These are phyloP conservation scores for Ceratocystis harringtonii DNA, from an alignment of 2,329 filamentous ascomycete species.

Conservation along the genomic window DNA sequence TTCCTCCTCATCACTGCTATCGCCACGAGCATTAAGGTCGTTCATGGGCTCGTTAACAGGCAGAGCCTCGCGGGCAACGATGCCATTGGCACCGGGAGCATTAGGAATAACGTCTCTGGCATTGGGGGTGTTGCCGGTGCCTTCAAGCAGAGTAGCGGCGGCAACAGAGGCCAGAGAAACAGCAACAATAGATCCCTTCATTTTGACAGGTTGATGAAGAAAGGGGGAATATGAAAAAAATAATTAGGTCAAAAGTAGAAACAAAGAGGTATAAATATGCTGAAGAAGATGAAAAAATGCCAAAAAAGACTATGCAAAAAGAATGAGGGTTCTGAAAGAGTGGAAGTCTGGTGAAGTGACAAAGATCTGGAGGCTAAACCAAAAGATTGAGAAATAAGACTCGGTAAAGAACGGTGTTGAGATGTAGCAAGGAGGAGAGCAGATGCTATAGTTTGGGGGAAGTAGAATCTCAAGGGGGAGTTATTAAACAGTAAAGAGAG, in stretches of 20 bases:
- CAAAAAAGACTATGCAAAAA: slow-evolving; percentile 5
- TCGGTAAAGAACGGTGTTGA: slow-evolving; percentile 14
- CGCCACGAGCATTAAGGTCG: not conserved
- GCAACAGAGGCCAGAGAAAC: slow-evolving; percentile 17
- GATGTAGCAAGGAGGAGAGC: not conserved
- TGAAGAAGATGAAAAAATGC: not conserved
- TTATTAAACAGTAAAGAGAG: slow-evolving; percentile 7
- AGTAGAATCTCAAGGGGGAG: slow-evolving; percentile 1
- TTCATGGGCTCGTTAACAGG: not conserved
- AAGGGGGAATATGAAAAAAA: not conserved
- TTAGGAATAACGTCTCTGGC: not conserved
- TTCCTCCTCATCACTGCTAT: not conserved
- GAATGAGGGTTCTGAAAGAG: slow-evolving; percentile 9
- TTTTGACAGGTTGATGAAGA: not conserved
- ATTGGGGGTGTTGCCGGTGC: not conserved
- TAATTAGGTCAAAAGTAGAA: slow-evolving; percentile 7
- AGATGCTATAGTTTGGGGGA: not conserved
- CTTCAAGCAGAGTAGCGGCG: slow-evolving; percentile 11
- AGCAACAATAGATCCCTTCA: slow-evolving; percentile 17
- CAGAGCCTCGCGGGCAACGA: slow-evolving; percentile 6
- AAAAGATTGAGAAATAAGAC: slow-evolving; percentile 9
- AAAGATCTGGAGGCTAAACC: not conserved
- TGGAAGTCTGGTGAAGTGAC: slow-evolving; percentile 9
- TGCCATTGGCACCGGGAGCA: not conserved
- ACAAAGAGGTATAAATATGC: slow-evolving; percentile 6